Base-by-base conservation (phyloP, 495 filamentous ascomycete genomes). In the Penicillium egyptiacum region DNA sequence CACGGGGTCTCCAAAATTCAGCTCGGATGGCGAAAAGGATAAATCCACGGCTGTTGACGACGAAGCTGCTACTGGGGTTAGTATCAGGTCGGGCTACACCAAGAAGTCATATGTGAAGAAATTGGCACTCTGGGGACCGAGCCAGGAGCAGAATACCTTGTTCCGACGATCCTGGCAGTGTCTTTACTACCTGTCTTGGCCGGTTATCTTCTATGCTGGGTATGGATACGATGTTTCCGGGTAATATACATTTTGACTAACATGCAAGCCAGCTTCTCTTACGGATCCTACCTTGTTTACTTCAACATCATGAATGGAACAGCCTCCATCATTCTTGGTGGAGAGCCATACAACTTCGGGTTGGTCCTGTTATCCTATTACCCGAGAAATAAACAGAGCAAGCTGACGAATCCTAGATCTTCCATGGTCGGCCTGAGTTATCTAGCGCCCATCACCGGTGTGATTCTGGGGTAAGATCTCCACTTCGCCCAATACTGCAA, bases 281-380 rank as follows among this genome's bases (percentile, higher is more conserved):
- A 88, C 62, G 85, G 85, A 2, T 81, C 77, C 2, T 84, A 82
- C 54, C 75, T 88, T 26, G 74, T 87, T 28, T 82, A 83, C 69
- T 87, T 87, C 73, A 87, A 87, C 61, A 83, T 88, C 35, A 68
- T 88, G 31, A 87, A 87, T 58, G 86, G 76, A 19, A 88, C 86
- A 1, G 72, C 82, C 1, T 87, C 84, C 0, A 73, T 87, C 9
- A 83, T 87, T 52, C 72, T 88, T 5, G 75, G 78, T 12, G 73
- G 64, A 16, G 56, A 72, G 8, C 83, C 86, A 0, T 89, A 89
- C 56, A 80, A 81, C 50, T 79, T 81, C 28, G 60, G 69, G 74
- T 75, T 56, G 10, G 79, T 75, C 47, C 5, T 28, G 2, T 25
- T 25, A 25, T 11, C 0, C 26, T 3, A 25, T 2, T 14, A 16